Conservation (phyloP, 345 rosid genomes). For the Salix viminalis region DNA sequence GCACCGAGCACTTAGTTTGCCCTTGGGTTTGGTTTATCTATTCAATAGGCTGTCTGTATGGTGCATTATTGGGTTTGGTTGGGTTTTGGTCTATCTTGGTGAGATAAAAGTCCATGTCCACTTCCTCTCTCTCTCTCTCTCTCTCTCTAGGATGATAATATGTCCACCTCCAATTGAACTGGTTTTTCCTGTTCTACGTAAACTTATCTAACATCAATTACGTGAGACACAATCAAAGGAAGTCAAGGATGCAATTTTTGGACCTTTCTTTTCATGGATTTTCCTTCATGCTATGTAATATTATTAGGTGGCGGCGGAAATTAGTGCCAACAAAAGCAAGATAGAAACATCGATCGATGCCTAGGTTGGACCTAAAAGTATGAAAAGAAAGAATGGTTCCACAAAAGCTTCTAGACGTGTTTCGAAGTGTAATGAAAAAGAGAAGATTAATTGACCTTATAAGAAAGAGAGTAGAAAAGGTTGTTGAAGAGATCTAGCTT, state of each 20-base stretch:
- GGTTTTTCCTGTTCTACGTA: too few species aligned
- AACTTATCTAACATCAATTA: neutral
- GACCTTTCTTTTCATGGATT: neutral
- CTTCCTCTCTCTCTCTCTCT: too few species aligned
- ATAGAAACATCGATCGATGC: neutral
- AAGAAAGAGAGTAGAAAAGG: neutral
- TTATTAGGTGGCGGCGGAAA: neutral
- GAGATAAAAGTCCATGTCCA: neutral
- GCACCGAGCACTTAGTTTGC: neutral
- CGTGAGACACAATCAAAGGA: neutral
- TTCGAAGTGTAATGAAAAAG: neutral
- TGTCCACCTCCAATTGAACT: neutral
- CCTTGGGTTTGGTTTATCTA: neutral
- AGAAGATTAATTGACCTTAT: neutral
- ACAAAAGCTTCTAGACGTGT: neutral
- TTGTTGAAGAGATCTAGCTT: neutral
- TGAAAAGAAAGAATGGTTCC: neutral
- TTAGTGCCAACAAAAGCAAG: too few species aligned
- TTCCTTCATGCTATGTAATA: neutral
- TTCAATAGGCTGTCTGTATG: too few species aligned
- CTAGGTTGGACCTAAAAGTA: neutral
- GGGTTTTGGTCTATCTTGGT: neutral
- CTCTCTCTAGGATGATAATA: too few species aligned
- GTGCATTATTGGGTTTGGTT: neutral
- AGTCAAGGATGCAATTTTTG: neutral